phyloP scores from a whole-genome alignment of 257 asterid species.

The Mentha longifolia region DNA sequence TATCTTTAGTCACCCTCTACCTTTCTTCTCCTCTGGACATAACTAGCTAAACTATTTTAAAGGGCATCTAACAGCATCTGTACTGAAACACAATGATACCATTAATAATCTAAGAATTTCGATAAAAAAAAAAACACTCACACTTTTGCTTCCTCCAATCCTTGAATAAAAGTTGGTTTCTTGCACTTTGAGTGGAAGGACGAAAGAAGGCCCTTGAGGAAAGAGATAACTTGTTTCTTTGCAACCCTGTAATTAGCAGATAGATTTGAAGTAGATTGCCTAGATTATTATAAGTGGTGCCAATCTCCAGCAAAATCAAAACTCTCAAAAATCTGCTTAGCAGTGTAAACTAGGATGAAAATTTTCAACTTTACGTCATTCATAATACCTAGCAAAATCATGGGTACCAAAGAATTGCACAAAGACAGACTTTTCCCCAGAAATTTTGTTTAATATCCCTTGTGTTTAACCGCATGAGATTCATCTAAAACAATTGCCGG shows the following conservation, averaged over 20 bases:
- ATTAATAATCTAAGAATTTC: constrained; percentile 24
- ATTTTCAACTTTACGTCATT: constrained; percentile 6
- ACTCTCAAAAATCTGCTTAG: constrained; percentile 28
- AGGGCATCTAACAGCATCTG: constrained; percentile 29
- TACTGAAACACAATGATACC: constrained; percentile 10
- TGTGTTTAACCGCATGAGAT: constrained; percentile 66
- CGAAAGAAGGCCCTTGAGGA: constrained; percentile 87
- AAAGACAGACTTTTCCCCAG: constrained; percentile 80
- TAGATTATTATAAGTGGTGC: constrained; percentile 21
- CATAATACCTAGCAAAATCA: constrained; percentile 92
- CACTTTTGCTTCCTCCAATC: constrained; percentile 95
- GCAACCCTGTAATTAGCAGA: constrained; percentile 61
- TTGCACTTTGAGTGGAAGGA: constrained; percentile 91
- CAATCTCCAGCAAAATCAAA: constrained; percentile 26
- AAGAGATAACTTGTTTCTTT: constrained; percentile 74
- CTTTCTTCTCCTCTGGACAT: too few relatives aligned
- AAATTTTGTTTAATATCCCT: constrained; percentile 70
- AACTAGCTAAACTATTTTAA: background rate
- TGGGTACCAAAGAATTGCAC: constrained; percentile 99
- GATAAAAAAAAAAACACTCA: constrained; percentile 51
- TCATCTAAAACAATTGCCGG: constrained; percentile 92
- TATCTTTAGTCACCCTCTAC: too few relatives aligned
- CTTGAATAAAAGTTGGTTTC: constrained; percentile 68
- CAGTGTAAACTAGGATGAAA: constrained; percentile 24
- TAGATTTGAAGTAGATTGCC: constrained; percentile 33